Evolutionary conservation across 1,284 basidiomycete species (phyloP).

Genomic region (Agaricales sp.): DNA sequence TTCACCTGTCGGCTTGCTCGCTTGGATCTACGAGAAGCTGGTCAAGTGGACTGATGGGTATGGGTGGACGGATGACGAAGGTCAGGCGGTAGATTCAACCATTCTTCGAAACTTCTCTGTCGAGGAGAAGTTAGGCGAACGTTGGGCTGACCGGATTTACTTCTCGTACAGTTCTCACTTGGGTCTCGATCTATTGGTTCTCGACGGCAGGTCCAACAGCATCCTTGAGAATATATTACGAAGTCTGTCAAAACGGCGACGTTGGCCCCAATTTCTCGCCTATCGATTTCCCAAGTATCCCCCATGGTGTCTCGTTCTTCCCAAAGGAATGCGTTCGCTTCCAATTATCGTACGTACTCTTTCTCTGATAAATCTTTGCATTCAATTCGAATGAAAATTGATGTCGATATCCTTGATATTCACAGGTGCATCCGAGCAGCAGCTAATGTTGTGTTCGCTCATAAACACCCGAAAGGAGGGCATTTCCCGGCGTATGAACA

Average conservation of each 20-base stretch:
- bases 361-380: background rate
- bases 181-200: conserved; percentile 52
- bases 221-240: conserved; percentile 45
- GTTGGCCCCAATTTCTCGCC: background rate
- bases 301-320: conserved; percentile 20
- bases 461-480: conserved; percentile 5
- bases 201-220: conserved; percentile 44
- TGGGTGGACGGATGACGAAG: conserved; percentile 40
- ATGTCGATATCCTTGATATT: background rate
- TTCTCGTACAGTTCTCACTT: conserved; percentile 39
- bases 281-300: background rate
- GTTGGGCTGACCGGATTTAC: background rate
- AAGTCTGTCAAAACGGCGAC: conserved; percentile 14
- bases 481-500: conserved; percentile 9
- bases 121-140: background rate
- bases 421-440: background rate
- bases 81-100: conserved; percentile 14
- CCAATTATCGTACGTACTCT: conserved; percentile 26
- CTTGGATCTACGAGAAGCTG: conserved; percentile 54
- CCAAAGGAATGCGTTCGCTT: conserved; percentile 29
- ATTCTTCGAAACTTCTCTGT: background rate
- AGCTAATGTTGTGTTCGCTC: conserved; percentile 6
- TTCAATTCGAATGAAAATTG: no score
- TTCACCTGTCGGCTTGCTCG: conserved; percentile 46
- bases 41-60: conserved; percentile 40